Evolutionary conservation across 805 yeast species (phyloP).

Genomic region (Metschnikowia proteae): DNA sequence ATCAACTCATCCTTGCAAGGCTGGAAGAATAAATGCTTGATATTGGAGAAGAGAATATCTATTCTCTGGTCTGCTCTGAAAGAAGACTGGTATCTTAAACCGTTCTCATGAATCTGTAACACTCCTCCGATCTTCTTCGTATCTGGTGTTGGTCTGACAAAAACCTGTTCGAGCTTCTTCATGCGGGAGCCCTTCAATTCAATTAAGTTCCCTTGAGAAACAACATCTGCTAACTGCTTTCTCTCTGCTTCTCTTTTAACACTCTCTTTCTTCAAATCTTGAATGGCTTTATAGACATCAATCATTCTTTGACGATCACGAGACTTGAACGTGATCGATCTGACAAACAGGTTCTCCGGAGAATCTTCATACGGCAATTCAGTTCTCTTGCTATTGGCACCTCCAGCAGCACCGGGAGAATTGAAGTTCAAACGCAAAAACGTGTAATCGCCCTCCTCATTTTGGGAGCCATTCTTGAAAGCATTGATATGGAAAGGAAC

Average conservation of each 20-base stretch:
- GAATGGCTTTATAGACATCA: constrained; percentile 83
- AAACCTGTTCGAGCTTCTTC: constrained; percentile 80
- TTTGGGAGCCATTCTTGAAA: constrained; percentile 89
- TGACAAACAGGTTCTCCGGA: constrained; percentile 78
- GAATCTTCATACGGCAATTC: constrained; percentile 91
- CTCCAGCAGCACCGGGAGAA: constrained; percentile 79
- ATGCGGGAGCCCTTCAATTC: constrained; percentile 84
- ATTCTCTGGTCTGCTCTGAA: constrained; percentile 80
- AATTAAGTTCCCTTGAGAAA: constrained; percentile 81
- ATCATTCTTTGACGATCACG: constrained; percentile 87
- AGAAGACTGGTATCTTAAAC: constrained; percentile 88
- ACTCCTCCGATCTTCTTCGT: constrained; percentile 93
- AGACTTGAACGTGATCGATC: constrained; percentile 84
- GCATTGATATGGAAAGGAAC: constrained; percentile 96
- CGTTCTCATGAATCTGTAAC: constrained; percentile 90
- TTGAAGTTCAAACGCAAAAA: constrained; percentile 87
- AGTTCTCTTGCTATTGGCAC: constrained; percentile 60
- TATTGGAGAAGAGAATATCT: constrained; percentile 84
- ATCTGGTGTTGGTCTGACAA: constrained; percentile 93
- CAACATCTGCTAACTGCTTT: constrained; percentile 90
- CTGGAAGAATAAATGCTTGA: constrained; percentile 91
- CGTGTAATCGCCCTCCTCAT: constrained; percentile 94
- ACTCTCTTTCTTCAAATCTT: constrained; percentile 88
- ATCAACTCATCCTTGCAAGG: constrained; percentile 93
- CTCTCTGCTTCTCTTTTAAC: constrained; percentile 87